Percentiles rank a stretch among this genome's conserved stretches.
phyloP scores from a whole-genome alignment of 169 alveolate genomes.

The Eimeria necatrix region DNA sequence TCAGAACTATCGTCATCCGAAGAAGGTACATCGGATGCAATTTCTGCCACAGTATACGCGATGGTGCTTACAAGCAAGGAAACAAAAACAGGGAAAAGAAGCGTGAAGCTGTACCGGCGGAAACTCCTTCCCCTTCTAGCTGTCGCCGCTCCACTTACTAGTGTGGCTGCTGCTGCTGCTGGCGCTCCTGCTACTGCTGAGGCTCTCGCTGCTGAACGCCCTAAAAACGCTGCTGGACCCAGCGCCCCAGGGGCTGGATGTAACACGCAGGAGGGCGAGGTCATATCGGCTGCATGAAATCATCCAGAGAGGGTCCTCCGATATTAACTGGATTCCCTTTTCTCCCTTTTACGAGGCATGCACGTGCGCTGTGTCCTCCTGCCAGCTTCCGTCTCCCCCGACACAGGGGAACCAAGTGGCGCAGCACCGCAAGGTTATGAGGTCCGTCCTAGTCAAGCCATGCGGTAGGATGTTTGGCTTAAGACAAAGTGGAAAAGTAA shows the following conservation, averaged over 20 bases:
- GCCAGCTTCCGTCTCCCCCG: conserved; percentile 13
- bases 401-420: conserved; percentile 4
- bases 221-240: conserved; percentile 24
- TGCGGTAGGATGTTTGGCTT: conserved; percentile 24
- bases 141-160: not conserved
- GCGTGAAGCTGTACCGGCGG: conserved; percentile 7
- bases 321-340: not conserved
- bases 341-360: not conserved
- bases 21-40: not conserved
- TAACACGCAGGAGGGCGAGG: conserved; percentile 11
- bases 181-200: not conserved
- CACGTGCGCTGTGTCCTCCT: conserved; percentile 11
- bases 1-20: conserved; percentile 15
- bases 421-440: conserved; percentile 18
- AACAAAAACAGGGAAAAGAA: not conserved
- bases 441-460: conserved; percentile 17
- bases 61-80: not conserved
- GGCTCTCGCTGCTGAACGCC: not conserved
- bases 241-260: conserved; percentile 24
- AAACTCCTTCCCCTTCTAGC: not conserved
- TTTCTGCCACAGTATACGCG: not conserved
- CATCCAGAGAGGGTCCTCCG: not conserved
- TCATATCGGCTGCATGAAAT: conserved; percentile 40
- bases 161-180: not conserved
- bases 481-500: not conserved